These are phyloP conservation scores for Cephaloascus fragrans DNA, from an alignment of 805 yeast species.

Conservation along the genomic window DNA sequence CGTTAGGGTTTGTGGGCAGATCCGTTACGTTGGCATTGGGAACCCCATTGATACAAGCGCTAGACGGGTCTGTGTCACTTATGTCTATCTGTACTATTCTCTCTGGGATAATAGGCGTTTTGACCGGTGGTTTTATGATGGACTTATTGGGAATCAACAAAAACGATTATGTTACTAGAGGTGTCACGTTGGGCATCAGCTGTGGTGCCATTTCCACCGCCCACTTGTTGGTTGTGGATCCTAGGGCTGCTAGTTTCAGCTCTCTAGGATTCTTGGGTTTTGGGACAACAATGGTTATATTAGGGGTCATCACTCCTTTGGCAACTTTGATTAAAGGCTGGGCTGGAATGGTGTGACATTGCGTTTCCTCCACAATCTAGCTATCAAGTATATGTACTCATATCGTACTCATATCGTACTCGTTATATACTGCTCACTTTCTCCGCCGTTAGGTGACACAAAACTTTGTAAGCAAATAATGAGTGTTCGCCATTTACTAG, in stretches of 20 bases:
- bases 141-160: conserved; percentile 31
- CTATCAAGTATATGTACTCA: no score
- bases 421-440: no score
- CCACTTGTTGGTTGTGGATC: conserved; percentile 55
- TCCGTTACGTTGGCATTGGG: conserved; percentile 76
- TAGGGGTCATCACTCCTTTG: conserved; percentile 51
- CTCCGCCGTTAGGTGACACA: no score
- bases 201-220: conserved; percentile 84
- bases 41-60: conserved; percentile 56
- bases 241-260: conserved; percentile 76
- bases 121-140: conserved; percentile 49
- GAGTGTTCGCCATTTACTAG: no score
- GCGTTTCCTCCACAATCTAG: no score
- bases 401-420: no score
- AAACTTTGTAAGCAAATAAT: no score
- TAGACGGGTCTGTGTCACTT: conserved; percentile 60
- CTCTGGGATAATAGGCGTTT: conserved; percentile 68
- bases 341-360: conserved; percentile 44
- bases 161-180: conserved; percentile 65
- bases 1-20: conserved; percentile 72
- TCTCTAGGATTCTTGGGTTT: conserved; percentile 60
- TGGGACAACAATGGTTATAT: conserved; percentile 64
- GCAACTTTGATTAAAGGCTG: conserved; percentile 34
- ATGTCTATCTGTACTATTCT: conserved; percentile 75
- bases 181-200: conserved; percentile 66